phyloP scores from a whole-genome alignment of 805 yeast genomes.

The Sungouiella blattae region DNA sequence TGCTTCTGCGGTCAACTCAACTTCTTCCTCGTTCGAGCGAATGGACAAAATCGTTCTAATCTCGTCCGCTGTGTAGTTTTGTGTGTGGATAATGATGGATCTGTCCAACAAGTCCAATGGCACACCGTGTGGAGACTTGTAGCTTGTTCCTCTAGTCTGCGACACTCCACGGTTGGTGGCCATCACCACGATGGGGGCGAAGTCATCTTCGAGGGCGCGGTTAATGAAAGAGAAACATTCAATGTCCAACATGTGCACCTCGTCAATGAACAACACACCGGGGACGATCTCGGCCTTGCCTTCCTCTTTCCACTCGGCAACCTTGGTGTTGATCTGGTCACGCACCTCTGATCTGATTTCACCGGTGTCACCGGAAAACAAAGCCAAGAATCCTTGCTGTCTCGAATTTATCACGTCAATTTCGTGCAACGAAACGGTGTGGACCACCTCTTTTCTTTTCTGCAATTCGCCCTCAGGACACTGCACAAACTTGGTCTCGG shows the following conservation, averaged over 20 bases:
- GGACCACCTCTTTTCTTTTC: constrained; percentile 91
- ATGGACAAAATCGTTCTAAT: constrained; percentile 81
- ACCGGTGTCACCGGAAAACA: constrained; percentile 95
- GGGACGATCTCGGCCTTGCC: constrained; percentile 98
- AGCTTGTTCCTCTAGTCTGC: constrained; percentile 89
- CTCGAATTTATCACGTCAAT: constrained; percentile 96
- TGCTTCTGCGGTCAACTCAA: constrained; percentile 77
- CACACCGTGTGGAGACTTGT: constrained; percentile 95
- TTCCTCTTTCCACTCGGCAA: constrained; percentile 98
- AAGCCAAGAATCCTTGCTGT: constrained; percentile 95
- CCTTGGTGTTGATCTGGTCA: constrained; percentile 93
- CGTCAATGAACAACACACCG: constrained; percentile 96
- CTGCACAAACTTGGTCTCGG: constrained; percentile 95
- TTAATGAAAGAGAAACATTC: constrained; percentile 94
- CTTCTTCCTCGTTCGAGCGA: constrained; percentile 93
- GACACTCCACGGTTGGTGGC: constrained; percentile 95
- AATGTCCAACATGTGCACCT: constrained; percentile 96
- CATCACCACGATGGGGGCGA: constrained; percentile 96
- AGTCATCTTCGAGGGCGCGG: constrained; percentile 93
- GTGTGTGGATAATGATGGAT: constrained; percentile 86
- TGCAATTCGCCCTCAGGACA: constrained; percentile 99
- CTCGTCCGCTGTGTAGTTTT: constrained; percentile 74
- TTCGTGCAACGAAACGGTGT: constrained; percentile 96
- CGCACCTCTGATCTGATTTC: constrained; percentile 95
- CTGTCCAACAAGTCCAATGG: constrained; percentile 94